phyloP scores from a whole-genome alignment of 768 basidiomycete species.

The Podaxis sp. region DNA sequence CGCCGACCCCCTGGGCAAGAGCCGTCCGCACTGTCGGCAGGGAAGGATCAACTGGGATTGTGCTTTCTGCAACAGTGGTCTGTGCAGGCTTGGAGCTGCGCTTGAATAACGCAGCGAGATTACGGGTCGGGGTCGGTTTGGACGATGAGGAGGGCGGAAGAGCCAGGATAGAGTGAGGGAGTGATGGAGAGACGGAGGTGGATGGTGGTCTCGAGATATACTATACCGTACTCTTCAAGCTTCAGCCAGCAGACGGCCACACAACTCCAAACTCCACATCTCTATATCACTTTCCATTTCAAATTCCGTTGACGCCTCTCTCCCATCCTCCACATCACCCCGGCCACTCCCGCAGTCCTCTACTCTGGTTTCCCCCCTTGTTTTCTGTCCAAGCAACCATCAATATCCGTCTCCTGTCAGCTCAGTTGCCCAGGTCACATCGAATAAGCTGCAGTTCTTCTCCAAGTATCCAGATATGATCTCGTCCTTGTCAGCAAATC shows the following conservation, averaged over 20 bases:
- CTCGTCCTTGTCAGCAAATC: no score
- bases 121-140: conserved; percentile 1
- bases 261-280: conserved; percentile 3
- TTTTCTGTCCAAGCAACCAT: neutral
- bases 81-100: neutral
- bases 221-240: neutral
- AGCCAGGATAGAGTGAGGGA: conserved; percentile 1
- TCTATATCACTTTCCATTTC: neutral
- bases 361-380: no score
- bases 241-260: neutral
- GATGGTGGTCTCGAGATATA: neutral
- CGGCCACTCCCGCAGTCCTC: neutral
- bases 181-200: neutral
- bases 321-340: neutral
- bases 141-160: neutral
- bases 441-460: no score
- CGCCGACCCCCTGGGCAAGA: neutral
- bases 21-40: conserved; percentile 1
- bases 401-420: no score
- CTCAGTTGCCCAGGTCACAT: no score
- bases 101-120: conserved; percentile 1
- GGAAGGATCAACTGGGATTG: neutral
- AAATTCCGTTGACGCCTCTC: neutral
- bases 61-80: neutral
- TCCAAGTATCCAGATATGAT: no score